phyloP scores from a whole-genome alignment of 192 early-diverging fungal species.

The Backusella mclennaniae region DNA sequence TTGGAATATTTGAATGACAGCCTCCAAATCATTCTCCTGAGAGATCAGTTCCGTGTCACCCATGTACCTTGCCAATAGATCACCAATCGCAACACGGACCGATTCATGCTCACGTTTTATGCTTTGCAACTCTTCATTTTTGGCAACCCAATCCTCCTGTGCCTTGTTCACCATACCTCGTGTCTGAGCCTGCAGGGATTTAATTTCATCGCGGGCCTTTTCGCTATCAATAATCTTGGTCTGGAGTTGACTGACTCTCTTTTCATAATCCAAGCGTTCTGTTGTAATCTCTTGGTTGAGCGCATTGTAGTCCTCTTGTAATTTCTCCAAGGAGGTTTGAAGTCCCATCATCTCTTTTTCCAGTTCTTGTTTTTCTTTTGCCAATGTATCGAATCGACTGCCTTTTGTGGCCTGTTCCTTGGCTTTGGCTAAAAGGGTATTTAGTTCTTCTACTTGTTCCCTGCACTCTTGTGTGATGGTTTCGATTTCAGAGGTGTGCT shows the following conservation, averaged over 20 bases:
- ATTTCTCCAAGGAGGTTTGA: neutral
- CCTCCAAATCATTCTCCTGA: neutral
- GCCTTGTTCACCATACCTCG: conserved; percentile 27
- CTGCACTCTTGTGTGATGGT: neutral
- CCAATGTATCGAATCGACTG: neutral
- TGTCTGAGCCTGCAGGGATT: conserved; percentile 18
- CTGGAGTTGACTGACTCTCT: neutral
- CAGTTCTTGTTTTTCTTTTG: neutral
- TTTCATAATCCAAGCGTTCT: neutral
- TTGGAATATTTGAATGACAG: neutral
- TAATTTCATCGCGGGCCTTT: conserved; percentile 28
- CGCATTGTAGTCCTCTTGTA: neutral
- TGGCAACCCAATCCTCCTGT: conserved; percentile 35
- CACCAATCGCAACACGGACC: neutral
- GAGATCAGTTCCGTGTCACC: neutral
- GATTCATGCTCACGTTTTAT: neutral
- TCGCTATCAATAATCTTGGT: conserved; percentile 26
- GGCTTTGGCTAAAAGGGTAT: neutral
- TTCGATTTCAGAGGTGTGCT: neutral
- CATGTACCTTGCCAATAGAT: conserved; percentile 3
- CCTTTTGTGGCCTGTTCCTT: neutral
- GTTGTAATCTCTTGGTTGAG: neutral
- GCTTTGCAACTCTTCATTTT: conserved; percentile 24
- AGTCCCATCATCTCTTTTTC: neutral
- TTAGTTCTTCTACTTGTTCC: neutral